phyloP scores from a whole-genome alignment of 768 basidiomycete species.

The Mycena indigotica region DNA sequence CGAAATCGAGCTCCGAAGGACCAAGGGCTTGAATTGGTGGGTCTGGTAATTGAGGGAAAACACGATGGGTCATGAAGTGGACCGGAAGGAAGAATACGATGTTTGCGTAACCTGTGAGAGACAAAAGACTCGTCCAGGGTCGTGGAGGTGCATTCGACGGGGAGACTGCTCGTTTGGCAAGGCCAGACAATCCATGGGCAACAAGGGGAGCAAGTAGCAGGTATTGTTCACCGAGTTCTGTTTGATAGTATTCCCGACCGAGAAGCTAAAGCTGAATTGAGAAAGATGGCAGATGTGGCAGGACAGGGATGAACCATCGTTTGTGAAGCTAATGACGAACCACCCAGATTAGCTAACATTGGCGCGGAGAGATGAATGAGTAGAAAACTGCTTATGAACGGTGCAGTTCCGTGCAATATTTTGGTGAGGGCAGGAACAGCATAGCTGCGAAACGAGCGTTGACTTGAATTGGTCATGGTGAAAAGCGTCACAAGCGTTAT shows the following conservation, averaged over 20 bases:
- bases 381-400: slow-evolving; percentile 78
- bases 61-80: slow-evolving; percentile 71
- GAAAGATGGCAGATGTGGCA: not conserved
- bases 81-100: slow-evolving; percentile 62
- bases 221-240: slow-evolving; percentile 62
- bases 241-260: slow-evolving; percentile 87
- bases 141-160: slow-evolving; percentile 24
- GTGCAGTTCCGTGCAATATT: slow-evolving; percentile 67
- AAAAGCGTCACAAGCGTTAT: no score
- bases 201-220: slow-evolving; percentile 70
- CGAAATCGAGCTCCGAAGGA: slow-evolving; percentile 79
- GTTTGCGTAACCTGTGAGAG: slow-evolving; percentile 63
- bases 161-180: slow-evolving; percentile 46
- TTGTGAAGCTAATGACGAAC: slow-evolving; percentile 65
- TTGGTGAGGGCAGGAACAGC: slow-evolving; percentile 44
- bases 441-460: slow-evolving; percentile 5
- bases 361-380: slow-evolving; percentile 82
- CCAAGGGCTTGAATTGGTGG: slow-evolving; percentile 60
- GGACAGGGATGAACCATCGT: slow-evolving; percentile 60
- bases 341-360: slow-evolving; percentile 68
- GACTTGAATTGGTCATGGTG: not conserved
- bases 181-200: slow-evolving; percentile 60
- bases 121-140: slow-evolving; percentile 45
- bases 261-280: slow-evolving; percentile 54
- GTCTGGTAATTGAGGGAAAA: slow-evolving; percentile 47